These are phyloP conservation scores for Hysterangium stoloniferum DNA, from an alignment of 768 basidiomycete species.

Conservation along the genomic window DNA sequence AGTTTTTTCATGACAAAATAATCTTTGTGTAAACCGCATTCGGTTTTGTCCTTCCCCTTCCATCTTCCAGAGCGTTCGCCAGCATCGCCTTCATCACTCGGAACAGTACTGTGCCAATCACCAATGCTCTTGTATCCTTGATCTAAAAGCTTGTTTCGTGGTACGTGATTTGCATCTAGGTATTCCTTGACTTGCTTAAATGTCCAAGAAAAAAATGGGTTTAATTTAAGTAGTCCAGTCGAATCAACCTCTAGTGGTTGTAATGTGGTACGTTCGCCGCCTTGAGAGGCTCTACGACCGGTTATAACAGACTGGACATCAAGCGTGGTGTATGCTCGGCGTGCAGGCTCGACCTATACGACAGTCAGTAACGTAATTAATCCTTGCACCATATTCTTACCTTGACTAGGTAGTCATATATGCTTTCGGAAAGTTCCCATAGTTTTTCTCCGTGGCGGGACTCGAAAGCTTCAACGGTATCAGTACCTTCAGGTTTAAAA, in stretches of 20 bases:
- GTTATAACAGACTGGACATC: constrained; percentile 85
- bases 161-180: constrained; percentile 72
- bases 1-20: constrained; percentile 58
- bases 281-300: constrained; percentile 90
- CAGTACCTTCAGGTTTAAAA: constrained; percentile 70
- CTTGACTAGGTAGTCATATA: constrained; percentile 91
- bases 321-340: constrained; percentile 75
- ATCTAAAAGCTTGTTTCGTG: constrained; percentile 78
- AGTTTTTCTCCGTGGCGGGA: constrained; percentile 65
- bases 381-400: constrained; percentile 30
- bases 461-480: constrained; percentile 69
- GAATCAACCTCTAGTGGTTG: constrained; percentile 85
- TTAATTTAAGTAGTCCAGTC: constrained; percentile 88
- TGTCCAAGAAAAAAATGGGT: constrained; percentile 86
- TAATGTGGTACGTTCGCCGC: constrained; percentile 76
- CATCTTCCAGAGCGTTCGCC: constrained; percentile 87
- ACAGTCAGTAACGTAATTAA: neutral
- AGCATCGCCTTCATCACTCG: constrained; percentile 54
- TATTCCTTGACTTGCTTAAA: constrained; percentile 82
- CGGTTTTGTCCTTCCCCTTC: constrained; percentile 86
- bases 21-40: constrained; percentile 93
- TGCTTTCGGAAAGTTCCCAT: constrained; percentile 83
- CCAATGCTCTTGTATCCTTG: constrained; percentile 94
- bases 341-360: constrained; percentile 94
- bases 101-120: constrained; percentile 91